Percentiles rank a stretch among this genome's conserved stretches.
Evolutionary conservation across 306 rosid genomes (phyloP).

Genomic region (Cicer yamashitae): DNA sequence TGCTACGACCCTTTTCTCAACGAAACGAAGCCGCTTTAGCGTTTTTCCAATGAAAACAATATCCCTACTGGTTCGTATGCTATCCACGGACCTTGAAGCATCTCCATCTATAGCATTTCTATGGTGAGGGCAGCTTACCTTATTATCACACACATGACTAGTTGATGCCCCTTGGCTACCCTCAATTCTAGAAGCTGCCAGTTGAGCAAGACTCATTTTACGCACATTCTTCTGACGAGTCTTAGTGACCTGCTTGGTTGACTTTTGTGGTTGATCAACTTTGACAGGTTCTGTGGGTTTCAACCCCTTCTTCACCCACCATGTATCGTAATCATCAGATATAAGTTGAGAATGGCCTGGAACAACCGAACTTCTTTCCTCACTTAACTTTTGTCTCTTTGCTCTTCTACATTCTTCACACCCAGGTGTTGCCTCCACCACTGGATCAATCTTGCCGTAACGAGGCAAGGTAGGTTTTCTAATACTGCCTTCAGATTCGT

Average conservation of each 20-base stretch:
- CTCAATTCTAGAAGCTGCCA: constrained; percentile 91
- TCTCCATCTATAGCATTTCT: constrained; percentile 71
- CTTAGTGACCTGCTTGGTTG: constrained; percentile 72
- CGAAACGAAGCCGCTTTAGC: constrained; percentile 70
- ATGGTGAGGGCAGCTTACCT: constrained; percentile 84
- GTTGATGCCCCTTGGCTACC: constrained; percentile 99
- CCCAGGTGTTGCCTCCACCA: constrained; percentile 85
- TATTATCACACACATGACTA: constrained; percentile 89
- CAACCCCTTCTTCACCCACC: constrained; percentile 91
- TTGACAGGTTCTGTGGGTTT: constrained; percentile 69
- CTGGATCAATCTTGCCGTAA: constrained; percentile 60
- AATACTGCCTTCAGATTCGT: constrained; percentile 66
- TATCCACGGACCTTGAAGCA: constrained; percentile 60
- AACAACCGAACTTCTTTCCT: constrained; percentile 67
- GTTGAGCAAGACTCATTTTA: constrained; percentile 86
- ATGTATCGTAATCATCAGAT: constrained; percentile 76
- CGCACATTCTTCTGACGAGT: constrained; percentile 76
- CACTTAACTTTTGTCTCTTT: constrained; percentile 79
- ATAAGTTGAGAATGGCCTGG: constrained; percentile 60
- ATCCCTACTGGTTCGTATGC: constrained; percentile 60
- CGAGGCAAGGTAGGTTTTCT: constrained; percentile 59
- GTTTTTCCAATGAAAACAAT: constrained; percentile 74
- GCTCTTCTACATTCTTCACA: constrained; percentile 93
- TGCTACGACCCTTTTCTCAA: constrained; percentile 77
- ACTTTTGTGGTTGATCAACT: constrained; percentile 75